Percentiles rank a stretch among this genome's conserved stretches.
phyloP scores from a whole-genome alignment of 495 filamentous ascomycete genomes.

The Penicillium verhagenii region DNA sequence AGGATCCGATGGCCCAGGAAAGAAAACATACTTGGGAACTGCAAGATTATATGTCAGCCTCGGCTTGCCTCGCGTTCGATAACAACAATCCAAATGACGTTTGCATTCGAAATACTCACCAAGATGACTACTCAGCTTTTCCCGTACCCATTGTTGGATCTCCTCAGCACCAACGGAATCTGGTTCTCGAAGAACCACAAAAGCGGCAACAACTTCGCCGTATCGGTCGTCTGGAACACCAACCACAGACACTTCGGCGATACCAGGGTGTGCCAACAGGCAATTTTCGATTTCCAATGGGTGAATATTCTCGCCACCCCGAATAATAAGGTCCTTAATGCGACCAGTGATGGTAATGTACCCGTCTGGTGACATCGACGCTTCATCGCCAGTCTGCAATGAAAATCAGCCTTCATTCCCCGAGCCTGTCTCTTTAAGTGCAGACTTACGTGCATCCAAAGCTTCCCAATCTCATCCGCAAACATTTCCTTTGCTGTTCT shows the following conservation, averaged over 20 bases:
- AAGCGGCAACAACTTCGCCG: conserved; percentile 84
- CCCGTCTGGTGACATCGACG: conserved; percentile 71
- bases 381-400: conserved; percentile 78
- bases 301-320: conserved; percentile 94
- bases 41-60: neutral
- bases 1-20: conserved; percentile 52
- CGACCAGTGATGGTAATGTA: conserved; percentile 71
- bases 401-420: conserved; percentile 3
- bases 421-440: neutral
- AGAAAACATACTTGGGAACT: conserved; percentile 91
- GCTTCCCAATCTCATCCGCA: conserved; percentile 54
- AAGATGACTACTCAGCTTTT: conserved; percentile 70
- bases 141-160: conserved; percentile 70
- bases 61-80: neutral
- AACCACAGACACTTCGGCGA: conserved; percentile 77
- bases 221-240: conserved; percentile 81
- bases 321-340: conserved; percentile 90
- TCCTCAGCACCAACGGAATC: conserved; percentile 38
- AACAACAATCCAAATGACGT: neutral
- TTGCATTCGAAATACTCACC: conserved; percentile 50
- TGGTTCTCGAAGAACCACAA: conserved; percentile 56
- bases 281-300: conserved; percentile 92
- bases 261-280: conserved; percentile 65
- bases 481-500: conserved; percentile 71
- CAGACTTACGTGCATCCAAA: conserved; percentile 66